Conservation (phyloP, 1,139 yeast genomes). For the Blastobotrys serpentis region DNA sequence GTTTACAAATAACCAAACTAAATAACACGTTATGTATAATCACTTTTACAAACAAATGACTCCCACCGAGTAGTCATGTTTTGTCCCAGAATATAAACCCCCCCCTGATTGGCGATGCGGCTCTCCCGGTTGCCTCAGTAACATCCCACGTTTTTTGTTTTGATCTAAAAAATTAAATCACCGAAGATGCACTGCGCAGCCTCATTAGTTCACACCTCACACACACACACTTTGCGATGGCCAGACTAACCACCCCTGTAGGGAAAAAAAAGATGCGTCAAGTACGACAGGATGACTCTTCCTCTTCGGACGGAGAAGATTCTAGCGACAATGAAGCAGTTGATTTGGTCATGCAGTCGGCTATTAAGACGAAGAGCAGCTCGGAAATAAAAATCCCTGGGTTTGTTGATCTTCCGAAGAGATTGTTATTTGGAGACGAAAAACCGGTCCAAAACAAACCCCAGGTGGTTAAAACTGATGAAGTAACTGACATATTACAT, state of each 20-base stretch:
- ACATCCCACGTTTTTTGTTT: neutral
- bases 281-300: neutral
- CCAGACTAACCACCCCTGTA: neutral
- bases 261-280: neutral
- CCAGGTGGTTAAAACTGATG: too few species aligned
- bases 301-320: neutral
- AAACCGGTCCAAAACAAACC: neutral
- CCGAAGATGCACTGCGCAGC: too few species aligned
- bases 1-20: constrained; percentile 9
- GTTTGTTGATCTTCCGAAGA: neutral
- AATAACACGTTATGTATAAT: too few species aligned
- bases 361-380: neutral
- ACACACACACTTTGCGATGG: too few species aligned
- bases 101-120: too few species aligned
- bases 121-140: too few species aligned
- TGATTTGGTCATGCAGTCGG: neutral
- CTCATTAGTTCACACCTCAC: too few species aligned
- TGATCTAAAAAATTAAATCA: too few species aligned
- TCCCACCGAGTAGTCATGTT: constrained; percentile 1
- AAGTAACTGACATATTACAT: neutral
- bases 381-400: neutral
- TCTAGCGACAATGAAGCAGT: neutral
- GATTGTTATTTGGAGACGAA: constrained; percentile 1
- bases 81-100: too few species aligned
- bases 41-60: too few species aligned